phyloP scores from a whole-genome alignment of 163 green algal genomes.

The Scenedesmus sp. region DNA sequence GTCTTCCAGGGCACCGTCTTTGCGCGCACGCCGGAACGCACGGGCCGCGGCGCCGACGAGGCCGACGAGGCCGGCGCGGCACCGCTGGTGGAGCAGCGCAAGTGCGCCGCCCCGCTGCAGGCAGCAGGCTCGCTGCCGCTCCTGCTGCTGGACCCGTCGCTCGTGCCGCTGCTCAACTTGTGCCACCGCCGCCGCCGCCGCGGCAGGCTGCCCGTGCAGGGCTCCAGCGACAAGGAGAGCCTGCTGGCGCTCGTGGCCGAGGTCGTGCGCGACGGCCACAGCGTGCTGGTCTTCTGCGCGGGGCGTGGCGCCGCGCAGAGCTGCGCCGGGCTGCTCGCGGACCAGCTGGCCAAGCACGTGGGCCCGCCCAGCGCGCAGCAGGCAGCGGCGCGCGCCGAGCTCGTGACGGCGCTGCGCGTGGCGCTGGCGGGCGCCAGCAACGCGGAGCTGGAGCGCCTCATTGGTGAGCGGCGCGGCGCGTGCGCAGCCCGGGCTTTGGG shows the following conservation, averaged over 20 bases:
- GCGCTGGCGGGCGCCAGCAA: slow-evolving; percentile 21
- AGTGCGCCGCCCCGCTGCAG: neutral
- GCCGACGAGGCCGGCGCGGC: neutral
- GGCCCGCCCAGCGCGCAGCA: neutral
- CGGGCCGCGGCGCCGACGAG: neutral
- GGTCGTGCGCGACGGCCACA: slow-evolving; percentile 60
- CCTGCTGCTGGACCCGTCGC: neutral
- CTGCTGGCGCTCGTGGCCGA: slow-evolving; percentile 72
- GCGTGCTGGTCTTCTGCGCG: slow-evolving; percentile 69
- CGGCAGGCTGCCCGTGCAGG: slow-evolving; percentile 7
- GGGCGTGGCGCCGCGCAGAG: slow-evolving; percentile 43
- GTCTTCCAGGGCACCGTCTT: slow-evolving; percentile 74
- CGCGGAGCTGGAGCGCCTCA: slow-evolving; percentile 28
- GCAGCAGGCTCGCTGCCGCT: neutral
- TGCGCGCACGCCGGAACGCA: neutral
- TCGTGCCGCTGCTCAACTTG: neutral
- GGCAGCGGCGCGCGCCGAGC: slow-evolving; percentile 37
- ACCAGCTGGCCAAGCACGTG: slow-evolving; percentile 2
- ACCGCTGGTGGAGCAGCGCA: slow-evolving; percentile 48
- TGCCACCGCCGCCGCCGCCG: neutral
- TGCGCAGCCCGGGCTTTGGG: neutral
- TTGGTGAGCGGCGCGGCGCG: slow-evolving; percentile 6
- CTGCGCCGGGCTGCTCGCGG: slow-evolving; percentile 46
- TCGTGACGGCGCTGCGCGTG: slow-evolving; percentile 39
- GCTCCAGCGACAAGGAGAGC: slow-evolving; percentile 58